Evolutionary conservation across 1,139 yeast species (phyloP), one percentile per base, ranked within the genome.

Genomic region (Pichia sp.): DNA sequence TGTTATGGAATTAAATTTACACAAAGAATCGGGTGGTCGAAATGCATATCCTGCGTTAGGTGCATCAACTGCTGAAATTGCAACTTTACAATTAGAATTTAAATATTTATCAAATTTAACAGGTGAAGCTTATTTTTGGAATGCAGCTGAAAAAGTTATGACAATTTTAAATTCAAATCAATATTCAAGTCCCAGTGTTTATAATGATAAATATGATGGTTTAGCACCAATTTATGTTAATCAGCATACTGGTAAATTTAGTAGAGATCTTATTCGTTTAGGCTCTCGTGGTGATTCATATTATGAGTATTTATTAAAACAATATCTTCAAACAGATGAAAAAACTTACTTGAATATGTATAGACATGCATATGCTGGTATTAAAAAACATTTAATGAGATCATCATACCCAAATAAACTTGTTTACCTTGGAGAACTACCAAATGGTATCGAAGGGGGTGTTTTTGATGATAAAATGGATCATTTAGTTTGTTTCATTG

Each of bases 251-350:
- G 97, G 95, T 2, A 67, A 70, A 52, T 87, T 76, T 62, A 78
- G 71, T 51, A 89, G 87, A 0, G 58, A 61, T 1, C 64, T 76
- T 48, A 86, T 90, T 50, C 74, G 96, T 51, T 67, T 90, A 48
- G 97, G 97, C 0, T 85, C 95, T 1, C 73, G 96, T 55, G 97
- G 96, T 41, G 97, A 89, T 62, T 87, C 96, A 1, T 90, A 89
- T 62, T 90, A 90, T 59, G 97, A 90, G 64, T 89, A 87, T 62
- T 70, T 90, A 43, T 71, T 89, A 55, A 90, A 90, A 63, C 96
- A 89, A 64, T 87, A 82, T 60, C 67, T 90, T 53, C 92, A 86
- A 62, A 87, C 97, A 2, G 74, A 74, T 47, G 74, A 76, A 56
- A 87, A 81, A 53, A 64, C 82, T n/a, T 87, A 79, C 69, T 72